These are phyloP conservation scores for Hypoxylon intermedium DNA, from an alignment of 495 filamentous ascomycete species.

Conservation along the genomic window DNA sequence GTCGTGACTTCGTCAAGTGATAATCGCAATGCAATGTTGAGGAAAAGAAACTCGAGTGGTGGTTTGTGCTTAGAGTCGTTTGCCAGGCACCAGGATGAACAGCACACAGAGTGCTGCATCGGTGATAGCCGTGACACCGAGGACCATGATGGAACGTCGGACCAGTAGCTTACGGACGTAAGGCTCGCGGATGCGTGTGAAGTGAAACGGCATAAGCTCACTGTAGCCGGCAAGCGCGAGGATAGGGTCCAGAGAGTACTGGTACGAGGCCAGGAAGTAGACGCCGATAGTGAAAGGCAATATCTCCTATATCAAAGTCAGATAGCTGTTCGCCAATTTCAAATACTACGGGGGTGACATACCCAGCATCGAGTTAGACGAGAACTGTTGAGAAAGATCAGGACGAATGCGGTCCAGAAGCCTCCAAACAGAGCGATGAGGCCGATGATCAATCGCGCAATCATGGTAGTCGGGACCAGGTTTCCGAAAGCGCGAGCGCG, in stretches of 20 bases:
- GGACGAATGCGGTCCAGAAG: slow-evolving; percentile 91
- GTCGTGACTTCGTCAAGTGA: slow-evolving; percentile 40
- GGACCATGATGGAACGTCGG: slow-evolving; percentile 79
- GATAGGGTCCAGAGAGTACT: slow-evolving; percentile 91
- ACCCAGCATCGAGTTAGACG: slow-evolving; percentile 82
- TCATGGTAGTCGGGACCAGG: slow-evolving; percentile 83
- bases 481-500: slow-evolving; percentile 94
- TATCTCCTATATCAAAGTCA: slow-evolving; percentile 66
- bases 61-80: slow-evolving; percentile 65
- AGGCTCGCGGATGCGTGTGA: slow-evolving; percentile 82
- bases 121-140: slow-evolving; percentile 73
- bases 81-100: slow-evolving; percentile 93
- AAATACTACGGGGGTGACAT: slow-evolving; percentile 42
- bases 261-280: slow-evolving; percentile 86
- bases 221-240: slow-evolving; percentile 88
- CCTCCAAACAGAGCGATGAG: slow-evolving; percentile 85
- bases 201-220: slow-evolving; percentile 94
- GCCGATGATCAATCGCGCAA: slow-evolving; percentile 84
- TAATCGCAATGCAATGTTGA: slow-evolving; percentile 21
- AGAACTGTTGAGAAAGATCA: slow-evolving; percentile 86
- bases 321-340: not conserved
- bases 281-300: slow-evolving; percentile 91
- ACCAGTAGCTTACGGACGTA: slow-evolving; percentile 84
- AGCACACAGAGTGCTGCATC: slow-evolving; percentile 78
- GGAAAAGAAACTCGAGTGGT: slow-evolving; percentile 11